Base-by-base conservation (phyloP, 306 rosid species). In the Fagus sylvatica region DNA sequence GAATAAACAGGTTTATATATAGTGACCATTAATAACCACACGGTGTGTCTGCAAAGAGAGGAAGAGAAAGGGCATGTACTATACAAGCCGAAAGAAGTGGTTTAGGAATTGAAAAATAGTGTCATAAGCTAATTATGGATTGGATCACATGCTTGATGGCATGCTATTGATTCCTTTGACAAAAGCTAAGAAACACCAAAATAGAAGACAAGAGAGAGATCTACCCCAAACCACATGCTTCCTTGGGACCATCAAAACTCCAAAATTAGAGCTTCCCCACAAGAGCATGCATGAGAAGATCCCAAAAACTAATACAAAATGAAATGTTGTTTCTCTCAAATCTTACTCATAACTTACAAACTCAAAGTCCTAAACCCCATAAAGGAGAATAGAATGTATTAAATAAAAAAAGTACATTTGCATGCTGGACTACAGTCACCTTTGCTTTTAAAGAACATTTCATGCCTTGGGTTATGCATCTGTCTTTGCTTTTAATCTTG, bases 61-160 rank as follows among this genome's bases (percentile, higher is more conserved):
- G 51, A 4, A 80, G 11, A 69, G 74, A 10, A 62, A 59, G 22
- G 22, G 41, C 15, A 15, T 10, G 53, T 36, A 39, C 6, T 76
- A 64, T 64, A 22, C 5, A 72, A 33, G 61, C 46, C 6, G 15
- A 57, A 62, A 22, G 32, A 76, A 60, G 11, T 39, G 30, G 36
- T 28, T 79, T 60, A 55, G 53, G 15, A 78, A 79, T 75, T 68
- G 78, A 79, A 83, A 85, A 84, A 76, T 57, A 77, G 59, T 43
- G 77, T 76, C 53, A 79, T 33, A 62, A 28, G 86, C 78, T 78
- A 71, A 89, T 87, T 78, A 84, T 73, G 79, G 86, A 89, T 85
- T 85, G 81, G 82, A 77, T 83, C 93, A 89, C 96, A 89, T 92
- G 98, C 56, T 87, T 80, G 82, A 77, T 84, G 88, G 93, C 91